Evolutionary conservation across 129 eudicot species (phyloP), one percentile per base, ranked within the genome.

Genomic region (Centrapalus pauciflorus): DNA sequence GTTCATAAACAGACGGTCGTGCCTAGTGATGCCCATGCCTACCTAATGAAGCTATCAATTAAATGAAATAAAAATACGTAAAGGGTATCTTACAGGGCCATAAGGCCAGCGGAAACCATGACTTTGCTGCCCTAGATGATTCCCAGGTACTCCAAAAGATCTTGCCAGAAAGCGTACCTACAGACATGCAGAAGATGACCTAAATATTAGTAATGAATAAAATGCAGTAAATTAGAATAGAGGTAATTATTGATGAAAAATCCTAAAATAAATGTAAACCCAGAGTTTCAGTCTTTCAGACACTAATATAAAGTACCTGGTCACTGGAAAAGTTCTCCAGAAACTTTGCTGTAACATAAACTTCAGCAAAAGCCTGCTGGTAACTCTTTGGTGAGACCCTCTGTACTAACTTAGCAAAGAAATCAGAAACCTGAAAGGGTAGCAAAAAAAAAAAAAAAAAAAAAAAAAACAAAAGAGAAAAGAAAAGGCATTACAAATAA

Each of bases 91-190:
- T 86, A 93, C 97, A 57, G 99, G 90, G 51, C 99, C 97, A 82
- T 86, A 94, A 27, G 99, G 99, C 99, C 99, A 94, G 20, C 99
- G 96, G 46, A 89, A 94, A 66, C 99, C 99, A 78, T 94, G 95
- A 81, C 99, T 89, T 72, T 94, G 99, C 55, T 94, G 99, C 45
- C 99, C 99, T 70, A 94, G 87, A 82, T 94, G 97, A 79, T 86
- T 94, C 19, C 99, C 99, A 29, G 99, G 99, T 32, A 94, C 84
- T 50, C 83, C 96, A 68, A 94, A 89, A 30, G 99, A 94, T 72
- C 95, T 84, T 13, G 97, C 99, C 56, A 89, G 73, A 76, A 94
- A 94, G 16, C 99, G 96, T 58, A 86, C 96, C 99, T 94, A 86
- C 67, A 68, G 40, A 54, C 34, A 50, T 11, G n/a, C n/a, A n/a